Percentiles rank a stretch among this genome's conserved stretches.
phyloP scores from a whole-genome alignment of 352 stramenopile species.

The Globisporangium megalacanthum region DNA sequence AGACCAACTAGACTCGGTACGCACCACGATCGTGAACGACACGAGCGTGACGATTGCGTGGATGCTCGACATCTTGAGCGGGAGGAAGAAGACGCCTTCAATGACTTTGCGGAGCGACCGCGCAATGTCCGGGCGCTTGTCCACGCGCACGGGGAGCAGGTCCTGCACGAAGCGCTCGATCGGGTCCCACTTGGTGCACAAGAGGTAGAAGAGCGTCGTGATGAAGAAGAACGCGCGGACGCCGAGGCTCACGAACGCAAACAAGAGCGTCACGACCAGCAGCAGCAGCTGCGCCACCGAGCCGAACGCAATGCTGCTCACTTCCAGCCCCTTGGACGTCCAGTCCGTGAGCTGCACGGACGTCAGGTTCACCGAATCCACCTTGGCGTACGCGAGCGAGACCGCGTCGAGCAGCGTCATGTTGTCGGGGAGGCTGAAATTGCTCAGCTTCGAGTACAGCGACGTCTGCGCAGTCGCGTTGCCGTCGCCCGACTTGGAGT shows the following conservation, averaged over 20 bases:
- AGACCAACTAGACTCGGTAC: slow-evolving; percentile 5
- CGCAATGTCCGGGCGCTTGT: slow-evolving; percentile 67
- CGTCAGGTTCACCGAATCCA: slow-evolving; percentile 83
- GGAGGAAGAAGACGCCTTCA: slow-evolving; percentile 83
- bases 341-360: slow-evolving; percentile 81
- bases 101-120: slow-evolving; percentile 73
- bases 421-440: slow-evolving; percentile 55
- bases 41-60: slow-evolving; percentile 85
- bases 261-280: slow-evolving; percentile 65
- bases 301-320: slow-evolving; percentile 75
- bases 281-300: slow-evolving; percentile 81
- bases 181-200: slow-evolving; percentile 84
- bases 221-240: slow-evolving; percentile 87
- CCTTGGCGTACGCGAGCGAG: slow-evolving; percentile 74
- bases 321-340: slow-evolving; percentile 80
- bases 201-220: slow-evolving; percentile 81
- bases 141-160: slow-evolving; percentile 65
- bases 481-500: slow-evolving; percentile 48
- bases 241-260: slow-evolving; percentile 83
- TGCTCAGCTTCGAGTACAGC: slow-evolving; percentile 42
- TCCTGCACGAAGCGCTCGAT: slow-evolving; percentile 82
- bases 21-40: slow-evolving; percentile 81
- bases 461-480: slow-evolving; percentile 42
- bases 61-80: slow-evolving; percentile 86
- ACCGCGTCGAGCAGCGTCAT: slow-evolving; percentile 77